phyloP scores from a whole-genome alignment of 2,329 filamentous ascomycete species.

The Aspergillus oerlinghausenensis region DNA sequence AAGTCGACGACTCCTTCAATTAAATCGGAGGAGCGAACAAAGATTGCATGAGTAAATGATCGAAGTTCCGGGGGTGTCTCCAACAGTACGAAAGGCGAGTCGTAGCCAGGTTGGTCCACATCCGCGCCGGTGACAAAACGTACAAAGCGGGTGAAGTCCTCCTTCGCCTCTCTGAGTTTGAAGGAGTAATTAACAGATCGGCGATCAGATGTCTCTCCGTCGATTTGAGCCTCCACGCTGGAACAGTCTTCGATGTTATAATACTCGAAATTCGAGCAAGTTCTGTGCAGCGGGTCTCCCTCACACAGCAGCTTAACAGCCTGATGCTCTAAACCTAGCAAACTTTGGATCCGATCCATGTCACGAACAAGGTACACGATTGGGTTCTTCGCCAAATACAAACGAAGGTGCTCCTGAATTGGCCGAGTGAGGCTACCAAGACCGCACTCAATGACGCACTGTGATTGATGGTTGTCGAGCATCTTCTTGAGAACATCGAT shows the following conservation, averaged over 20 bases:
- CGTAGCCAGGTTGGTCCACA: slow-evolving; percentile 49
- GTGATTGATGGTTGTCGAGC: slow-evolving; percentile 40
- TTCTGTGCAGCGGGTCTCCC: slow-evolving; percentile 43
- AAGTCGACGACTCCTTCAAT: slow-evolving; percentile 38
- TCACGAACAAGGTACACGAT: slow-evolving; percentile 41
- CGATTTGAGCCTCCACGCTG: slow-evolving; percentile 12
- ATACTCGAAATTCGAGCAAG: slow-evolving; percentile 45
- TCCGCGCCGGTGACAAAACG: slow-evolving; percentile 54
- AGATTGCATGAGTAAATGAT: slow-evolving; percentile 42
- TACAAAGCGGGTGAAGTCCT: slow-evolving; percentile 58
- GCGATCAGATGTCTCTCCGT: slow-evolving; percentile 39
- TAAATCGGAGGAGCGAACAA: slow-evolving; percentile 35
- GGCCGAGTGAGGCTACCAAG: slow-evolving; percentile 40
- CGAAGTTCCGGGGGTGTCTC: slow-evolving; percentile 57
- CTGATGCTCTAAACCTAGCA: slow-evolving; percentile 42
- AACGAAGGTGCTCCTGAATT: slow-evolving; percentile 38
- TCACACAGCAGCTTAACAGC: slow-evolving; percentile 40
- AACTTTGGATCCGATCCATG: slow-evolving; percentile 35
- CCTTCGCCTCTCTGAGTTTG: slow-evolving; percentile 50
- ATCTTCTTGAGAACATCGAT: slow-evolving; percentile 40
- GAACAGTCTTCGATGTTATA: slow-evolving; percentile 47
- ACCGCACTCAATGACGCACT: slow-evolving; percentile 43
- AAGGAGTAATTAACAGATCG: slow-evolving; percentile 45
- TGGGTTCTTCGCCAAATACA: slow-evolving; percentile 34
- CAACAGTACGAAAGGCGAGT: slow-evolving; percentile 58